Base-by-base conservation (phyloP, 2,329 filamentous ascomycete genomes). In the Blastomyces percursus region DNA sequence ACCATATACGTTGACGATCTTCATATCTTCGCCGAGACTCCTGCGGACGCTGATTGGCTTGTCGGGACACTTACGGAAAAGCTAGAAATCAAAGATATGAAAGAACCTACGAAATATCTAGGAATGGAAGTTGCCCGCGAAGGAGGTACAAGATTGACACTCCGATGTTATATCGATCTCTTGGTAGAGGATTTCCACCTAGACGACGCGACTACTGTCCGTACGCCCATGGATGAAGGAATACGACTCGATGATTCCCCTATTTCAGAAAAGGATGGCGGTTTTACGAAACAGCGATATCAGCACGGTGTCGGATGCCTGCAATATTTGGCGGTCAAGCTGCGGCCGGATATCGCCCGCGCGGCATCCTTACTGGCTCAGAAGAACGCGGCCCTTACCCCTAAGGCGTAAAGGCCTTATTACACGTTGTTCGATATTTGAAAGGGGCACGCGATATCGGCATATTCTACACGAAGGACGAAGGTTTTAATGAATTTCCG, bases 41-140 rank as follows among this genome's bases (percentile, higher is more conserved):
- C 24, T 0, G 1, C 5, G 3, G 3, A 54, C 6, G 51, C 51
- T 1, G 51, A 54, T 19, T 54, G 12, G 0, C 0, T 54, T 19
- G 14, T 54, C 0, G 0, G 3, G 0, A 24, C 4, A 0, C 8
- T 54, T 0, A 1, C 0, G 2, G 7, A 7, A 0, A 54, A 54
- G 30, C 16, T 54, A 0, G 3, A 54, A 3, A 19, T 54, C 0
- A 54, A 54, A 4, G 51, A 54, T 19, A 19, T 54, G 2, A 54
- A 54, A 19, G 19, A 54, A 24, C 11, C 27, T 54, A 3, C 1
- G 1, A 54, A 32, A 32, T 54, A 54, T 32, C 27, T 54, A 7
- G 14, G 0, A 0, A 52, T 52, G 50, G 11, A 52, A 19, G 21
- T 52, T n/a, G 4, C 2, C 4, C 11, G 1, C 5, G 11, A 8